A percentile compares a stretch with the other conserved stretches of the same genome.
Conservation (phyloP, 73 alveolate genomes). For the Paramecium primaurelia region DNA sequence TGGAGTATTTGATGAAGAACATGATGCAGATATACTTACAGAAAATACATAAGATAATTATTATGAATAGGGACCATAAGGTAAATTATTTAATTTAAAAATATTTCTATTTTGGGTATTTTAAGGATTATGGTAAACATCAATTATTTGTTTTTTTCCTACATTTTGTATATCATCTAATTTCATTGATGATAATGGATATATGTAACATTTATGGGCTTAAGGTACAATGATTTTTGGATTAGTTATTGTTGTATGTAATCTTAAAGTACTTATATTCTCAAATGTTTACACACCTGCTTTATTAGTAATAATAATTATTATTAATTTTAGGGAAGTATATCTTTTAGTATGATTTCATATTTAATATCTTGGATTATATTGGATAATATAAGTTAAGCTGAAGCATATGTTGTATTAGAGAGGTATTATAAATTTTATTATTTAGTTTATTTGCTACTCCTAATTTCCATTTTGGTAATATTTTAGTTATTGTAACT, state of each 20-base stretch:
- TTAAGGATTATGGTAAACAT: slow-evolving; percentile 44
- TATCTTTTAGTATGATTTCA: slow-evolving; percentile 33
- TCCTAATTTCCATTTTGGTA: slow-evolving; percentile 55
- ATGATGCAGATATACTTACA: neutral
- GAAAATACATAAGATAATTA: slow-evolving; percentile 11
- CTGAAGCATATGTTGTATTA: slow-evolving; percentile 51
- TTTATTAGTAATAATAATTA: neutral
- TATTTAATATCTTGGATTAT: slow-evolving; percentile 54
- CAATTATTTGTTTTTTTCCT: slow-evolving; percentile 6
- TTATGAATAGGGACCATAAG: slow-evolving; percentile 46
- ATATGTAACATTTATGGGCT: slow-evolving; percentile 61
- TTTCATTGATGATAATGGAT: slow-evolving; percentile 40
- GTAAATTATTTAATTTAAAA: slow-evolving; percentile 24
- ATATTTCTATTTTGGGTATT: slow-evolving; percentile 50
- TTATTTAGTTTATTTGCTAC: slow-evolving; percentile 39
- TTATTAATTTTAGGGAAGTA: neutral
- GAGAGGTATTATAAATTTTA: neutral
- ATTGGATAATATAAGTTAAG: slow-evolving; percentile 12
- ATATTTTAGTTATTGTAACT: slow-evolving; percentile 14
- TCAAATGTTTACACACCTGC: slow-evolving; percentile 71
- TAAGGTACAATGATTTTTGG: slow-evolving; percentile 89
- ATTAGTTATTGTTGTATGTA: slow-evolving; percentile 84
- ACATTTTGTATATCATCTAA: slow-evolving; percentile 2
- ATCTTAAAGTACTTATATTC: slow-evolving; percentile 79
- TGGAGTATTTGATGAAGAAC: slow-evolving; percentile 91